phyloP scores from a whole-genome alignment of 768 basidiomycete genomes.

The Phaeolepiota aurea region DNA sequence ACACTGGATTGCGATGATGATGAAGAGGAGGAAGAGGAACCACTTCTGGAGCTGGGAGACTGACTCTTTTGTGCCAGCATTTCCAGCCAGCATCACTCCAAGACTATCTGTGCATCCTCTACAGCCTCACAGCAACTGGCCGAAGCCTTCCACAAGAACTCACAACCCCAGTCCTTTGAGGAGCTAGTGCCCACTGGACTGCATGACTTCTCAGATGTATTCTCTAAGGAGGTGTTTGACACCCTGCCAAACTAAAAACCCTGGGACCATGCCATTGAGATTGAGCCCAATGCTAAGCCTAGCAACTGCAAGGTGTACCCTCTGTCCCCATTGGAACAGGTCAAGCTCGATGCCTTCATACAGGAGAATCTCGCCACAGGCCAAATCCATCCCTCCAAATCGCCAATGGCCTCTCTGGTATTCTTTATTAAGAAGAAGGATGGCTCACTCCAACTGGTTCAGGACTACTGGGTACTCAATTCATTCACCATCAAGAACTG shows the following conservation, averaged over 20 bases:
- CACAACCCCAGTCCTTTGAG: background rate
- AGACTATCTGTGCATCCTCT: background rate
- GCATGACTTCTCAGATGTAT: conserved; percentile 4
- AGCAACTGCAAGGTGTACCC: conserved; percentile 8
- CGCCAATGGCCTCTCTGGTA: too few species aligned
- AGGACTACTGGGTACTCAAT: too few species aligned
- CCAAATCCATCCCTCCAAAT: too few species aligned
- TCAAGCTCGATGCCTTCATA: conserved; percentile 3
- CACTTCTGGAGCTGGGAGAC: background rate
- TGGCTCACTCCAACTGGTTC: too few species aligned
- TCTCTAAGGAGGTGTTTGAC: conserved; percentile 6
- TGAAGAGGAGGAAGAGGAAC: background rate
- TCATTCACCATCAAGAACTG: too few species aligned
- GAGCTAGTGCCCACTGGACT: background rate
- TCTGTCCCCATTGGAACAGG: conserved; percentile 2
- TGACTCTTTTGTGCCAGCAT: background rate
- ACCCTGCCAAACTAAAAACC: conserved; percentile 1
- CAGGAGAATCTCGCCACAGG: too few species aligned
- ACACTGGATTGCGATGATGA: background rate
- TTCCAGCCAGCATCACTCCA: background rate
- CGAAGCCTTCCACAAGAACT: background rate
- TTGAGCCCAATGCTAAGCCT: conserved; percentile 1
- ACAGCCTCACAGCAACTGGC: background rate
- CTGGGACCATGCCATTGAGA: conserved; percentile 10
- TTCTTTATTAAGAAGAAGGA: too few species aligned